A percentile compares a stretch with the other conserved stretches of the same genome.
Conservation (phyloP, 1,139 yeast genomes). For the Debaryomyces nepalensis region DNA sequence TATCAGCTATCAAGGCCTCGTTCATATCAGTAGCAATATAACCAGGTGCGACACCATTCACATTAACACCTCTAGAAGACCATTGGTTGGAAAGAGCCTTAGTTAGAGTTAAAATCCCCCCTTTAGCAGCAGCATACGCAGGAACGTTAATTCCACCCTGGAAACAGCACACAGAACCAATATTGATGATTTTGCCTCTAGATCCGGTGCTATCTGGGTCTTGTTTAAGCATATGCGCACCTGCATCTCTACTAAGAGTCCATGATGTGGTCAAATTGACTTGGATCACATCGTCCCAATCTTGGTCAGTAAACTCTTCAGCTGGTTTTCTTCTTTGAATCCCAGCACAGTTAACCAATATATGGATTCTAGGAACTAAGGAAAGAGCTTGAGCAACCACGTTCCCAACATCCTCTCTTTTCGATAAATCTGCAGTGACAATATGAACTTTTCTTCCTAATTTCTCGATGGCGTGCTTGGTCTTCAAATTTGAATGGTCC, state of each 20-base stretch:
- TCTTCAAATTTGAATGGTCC: slow-evolving; percentile 7
- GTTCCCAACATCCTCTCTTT: slow-evolving; percentile 6
- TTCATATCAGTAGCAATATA: slow-evolving; percentile 58
- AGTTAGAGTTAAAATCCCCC: slow-evolving; percentile 53
- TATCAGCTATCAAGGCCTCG: slow-evolving; percentile 32
- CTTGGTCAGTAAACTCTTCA: slow-evolving; percentile 34
- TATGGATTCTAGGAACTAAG: slow-evolving; percentile 43
- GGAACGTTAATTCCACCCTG: slow-evolving; percentile 48
- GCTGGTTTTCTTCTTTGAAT: slow-evolving; percentile 40
- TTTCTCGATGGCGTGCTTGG: slow-evolving; percentile 4
- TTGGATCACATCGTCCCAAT: slow-evolving; percentile 46
- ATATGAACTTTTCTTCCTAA: slow-evolving; percentile 7
- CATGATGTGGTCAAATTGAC: slow-evolving; percentile 53
- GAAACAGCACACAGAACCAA: slow-evolving; percentile 40
- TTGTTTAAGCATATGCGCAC: slow-evolving; percentile 41
- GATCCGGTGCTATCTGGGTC: slow-evolving; percentile 4
- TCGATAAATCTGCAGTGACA: slow-evolving; percentile 7
- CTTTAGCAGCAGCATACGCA: slow-evolving; percentile 58
- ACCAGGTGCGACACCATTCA: slow-evolving; percentile 63
- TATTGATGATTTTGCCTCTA: slow-evolving; percentile 28
- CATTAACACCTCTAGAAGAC: slow-evolving; percentile 53
- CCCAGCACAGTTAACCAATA: slow-evolving; percentile 61
- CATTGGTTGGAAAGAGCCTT: slow-evolving; percentile 58
- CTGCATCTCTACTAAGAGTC: slow-evolving; percentile 49
- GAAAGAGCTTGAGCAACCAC: slow-evolving; percentile 14